phyloP scores from a whole-genome alignment of 495 filamentous ascomycete species.

The Aspergillus nanangensis region DNA sequence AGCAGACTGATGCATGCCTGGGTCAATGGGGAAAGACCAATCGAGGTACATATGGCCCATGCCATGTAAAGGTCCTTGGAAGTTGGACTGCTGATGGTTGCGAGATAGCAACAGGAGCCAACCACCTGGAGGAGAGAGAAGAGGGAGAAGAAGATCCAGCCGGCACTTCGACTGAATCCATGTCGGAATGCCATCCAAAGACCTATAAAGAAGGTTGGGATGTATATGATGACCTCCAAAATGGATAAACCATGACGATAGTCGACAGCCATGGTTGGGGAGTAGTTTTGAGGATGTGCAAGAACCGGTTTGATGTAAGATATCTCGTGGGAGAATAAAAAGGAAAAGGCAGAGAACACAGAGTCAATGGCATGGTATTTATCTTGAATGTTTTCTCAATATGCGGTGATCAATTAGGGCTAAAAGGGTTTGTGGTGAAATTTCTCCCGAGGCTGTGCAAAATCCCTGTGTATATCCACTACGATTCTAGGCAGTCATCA shows the following conservation, averaged over 20 bases:
- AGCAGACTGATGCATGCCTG: constrained; percentile 13
- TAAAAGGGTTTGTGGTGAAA: no score
- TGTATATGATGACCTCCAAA: constrained; percentile 27
- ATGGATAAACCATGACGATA: constrained; percentile 35
- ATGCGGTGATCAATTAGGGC: no score
- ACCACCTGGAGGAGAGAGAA: constrained; percentile 33
- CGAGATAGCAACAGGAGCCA: constrained; percentile 30
- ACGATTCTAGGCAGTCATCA: no score
- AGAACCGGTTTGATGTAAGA: no score
- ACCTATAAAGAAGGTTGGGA: constrained; percentile 26
- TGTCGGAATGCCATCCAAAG: constrained; percentile 32
- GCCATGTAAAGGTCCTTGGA: constrained; percentile 15
- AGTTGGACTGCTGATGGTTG: constrained; percentile 26
- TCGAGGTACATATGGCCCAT: constrained; percentile 18
- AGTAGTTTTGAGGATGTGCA: no score
- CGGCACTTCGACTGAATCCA: constrained; percentile 28
- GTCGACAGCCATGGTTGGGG: constrained; percentile 15
- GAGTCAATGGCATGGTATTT: no score
- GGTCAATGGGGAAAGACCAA: constrained; percentile 20
- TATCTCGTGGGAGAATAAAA: no score
- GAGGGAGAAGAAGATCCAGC: constrained; percentile 35
- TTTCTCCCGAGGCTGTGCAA: no score
- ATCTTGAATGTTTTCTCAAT: no score
- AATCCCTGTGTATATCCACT: no score
- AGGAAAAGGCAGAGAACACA: no score